These are phyloP conservation scores for Favolaschia claudopus DNA, from an alignment of 768 basidiomycete genomes.

Conservation along the genomic window DNA sequence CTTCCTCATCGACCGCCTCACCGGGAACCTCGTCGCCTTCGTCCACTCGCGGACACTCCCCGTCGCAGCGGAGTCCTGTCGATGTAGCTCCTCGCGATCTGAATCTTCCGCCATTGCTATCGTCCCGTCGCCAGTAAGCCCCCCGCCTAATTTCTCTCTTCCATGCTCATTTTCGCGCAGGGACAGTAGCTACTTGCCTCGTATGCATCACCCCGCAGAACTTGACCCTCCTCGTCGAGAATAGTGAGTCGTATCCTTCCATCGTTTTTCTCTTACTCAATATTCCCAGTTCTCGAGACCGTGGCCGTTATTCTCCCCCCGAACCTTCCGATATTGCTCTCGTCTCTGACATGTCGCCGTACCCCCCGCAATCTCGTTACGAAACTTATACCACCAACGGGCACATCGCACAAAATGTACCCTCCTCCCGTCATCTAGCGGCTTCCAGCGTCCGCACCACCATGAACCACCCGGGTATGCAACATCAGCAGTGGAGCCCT, in stretches of 20 bases:
- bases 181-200: conserved; percentile 12
- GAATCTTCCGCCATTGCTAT: conserved; percentile 48
- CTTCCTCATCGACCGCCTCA: conserved; percentile 62
- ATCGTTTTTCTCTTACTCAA: not conserved
- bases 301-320: conserved; percentile 55
- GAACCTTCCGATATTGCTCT: conserved; percentile 58
- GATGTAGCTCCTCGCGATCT: conserved; percentile 37
- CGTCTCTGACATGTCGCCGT: conserved; percentile 65
- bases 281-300: conserved; percentile 38
- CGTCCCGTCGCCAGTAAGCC: conserved; percentile 50
- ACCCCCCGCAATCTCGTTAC: conserved; percentile 46
- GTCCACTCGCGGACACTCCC: conserved; percentile 65
- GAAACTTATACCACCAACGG: conserved; percentile 4
- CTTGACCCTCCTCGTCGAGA: conserved; percentile 22
- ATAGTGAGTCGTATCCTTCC: conserved; percentile 19
- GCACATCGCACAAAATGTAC: conserved; percentile 7
- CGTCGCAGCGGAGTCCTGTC: conserved; percentile 59
- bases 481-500: conserved; percentile 68
- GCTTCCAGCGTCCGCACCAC: conserved; percentile 55
- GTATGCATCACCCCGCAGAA: conserved; percentile 14
- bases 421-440: conserved; percentile 47
- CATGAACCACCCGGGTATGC: conserved; percentile 55
- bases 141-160: conserved; percentile 5
- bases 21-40: conserved; percentile 76
- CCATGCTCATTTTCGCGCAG: not conserved